A percentile compares a stretch with the other conserved stretches of the same genome.
Evolutionary conservation across 2,329 filamentous ascomycete species (phyloP).

Genomic region (Pezicula radicicola): DNA sequence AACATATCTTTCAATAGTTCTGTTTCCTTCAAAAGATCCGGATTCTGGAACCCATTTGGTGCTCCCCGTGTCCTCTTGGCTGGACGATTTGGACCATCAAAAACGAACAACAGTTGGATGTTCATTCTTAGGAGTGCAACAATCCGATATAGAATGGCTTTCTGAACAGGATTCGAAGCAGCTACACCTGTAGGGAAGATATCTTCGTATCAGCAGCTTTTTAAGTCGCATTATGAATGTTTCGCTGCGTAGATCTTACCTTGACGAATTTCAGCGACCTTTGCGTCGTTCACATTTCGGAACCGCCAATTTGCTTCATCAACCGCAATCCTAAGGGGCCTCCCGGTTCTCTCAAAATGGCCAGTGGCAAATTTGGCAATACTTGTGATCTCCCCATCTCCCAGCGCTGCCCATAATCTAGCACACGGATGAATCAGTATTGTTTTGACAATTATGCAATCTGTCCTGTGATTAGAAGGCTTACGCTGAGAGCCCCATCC

Average conservation of each 20-base stretch:
- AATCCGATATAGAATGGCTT: conserved; percentile 73
- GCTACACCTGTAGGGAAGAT: conserved; percentile 27
- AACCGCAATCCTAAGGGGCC: conserved; percentile 79
- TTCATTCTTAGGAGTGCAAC: conserved; percentile 69
- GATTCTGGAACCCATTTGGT: conserved; percentile 12
- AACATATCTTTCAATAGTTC: conserved; percentile 18
- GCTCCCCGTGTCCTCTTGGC: conserved; percentile 64
- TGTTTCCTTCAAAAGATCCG: background rate
- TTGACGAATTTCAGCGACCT: conserved; percentile 66
- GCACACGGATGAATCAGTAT: too few species aligned
- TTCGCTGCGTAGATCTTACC: conserved; percentile 1
- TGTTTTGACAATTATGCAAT: too few species aligned
- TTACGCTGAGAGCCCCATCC: too few species aligned
- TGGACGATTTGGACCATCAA: conserved; percentile 81
- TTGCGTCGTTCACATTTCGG: conserved; percentile 72
- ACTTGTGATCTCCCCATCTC: conserved; percentile 1
- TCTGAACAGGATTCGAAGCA: conserved; percentile 29
- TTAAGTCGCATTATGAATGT: too few species aligned
- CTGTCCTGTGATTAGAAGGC: too few species aligned
- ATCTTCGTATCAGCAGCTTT: background rate
- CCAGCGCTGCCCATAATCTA: conserved; percentile 5
- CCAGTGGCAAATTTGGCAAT: conserved; percentile 58
- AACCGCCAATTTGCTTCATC: conserved; percentile 96
- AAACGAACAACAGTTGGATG: conserved; percentile 81
- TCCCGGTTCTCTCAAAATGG: conserved; percentile 63